These are phyloP conservation scores for Persicaria maculosa DNA, from an alignment of 148 eudicot species.

Conservation along the genomic window DNA sequence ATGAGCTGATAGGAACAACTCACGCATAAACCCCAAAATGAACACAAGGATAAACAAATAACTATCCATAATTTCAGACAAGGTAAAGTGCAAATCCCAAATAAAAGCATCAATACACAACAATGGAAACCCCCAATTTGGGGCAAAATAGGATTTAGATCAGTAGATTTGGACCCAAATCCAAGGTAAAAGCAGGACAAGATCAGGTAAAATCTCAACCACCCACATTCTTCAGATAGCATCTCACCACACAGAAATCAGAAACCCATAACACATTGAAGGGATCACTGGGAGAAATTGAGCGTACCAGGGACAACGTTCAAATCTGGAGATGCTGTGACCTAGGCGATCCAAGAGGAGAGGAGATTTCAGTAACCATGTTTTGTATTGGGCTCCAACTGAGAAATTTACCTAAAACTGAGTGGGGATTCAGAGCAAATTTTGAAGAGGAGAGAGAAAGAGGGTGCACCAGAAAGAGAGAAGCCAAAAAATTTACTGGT, in stretches of 20 bases:
- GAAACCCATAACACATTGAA: conserved; percentile 15
- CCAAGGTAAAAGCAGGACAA: conserved; percentile 17
- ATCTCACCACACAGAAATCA: conserved; percentile 17
- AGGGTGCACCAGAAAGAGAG: neutral
- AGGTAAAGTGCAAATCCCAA: conserved; percentile 10
- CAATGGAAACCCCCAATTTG: conserved; percentile 8
- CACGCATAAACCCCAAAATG: conserved; percentile 1
- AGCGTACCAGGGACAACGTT: conserved; percentile 23
- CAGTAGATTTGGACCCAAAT: conserved; percentile 31
- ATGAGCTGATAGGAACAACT: neutral
- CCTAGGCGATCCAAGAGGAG: conserved; percentile 27
- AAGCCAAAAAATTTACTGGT: conserved; percentile 13
- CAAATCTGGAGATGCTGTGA: conserved; percentile 27
- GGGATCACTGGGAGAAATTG: neutral
- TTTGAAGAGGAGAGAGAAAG: neutral
- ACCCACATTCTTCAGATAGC: conserved; percentile 30
- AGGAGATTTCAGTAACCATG: conserved; percentile 19
- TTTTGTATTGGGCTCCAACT: neutral
- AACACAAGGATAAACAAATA: neutral
- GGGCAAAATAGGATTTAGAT: conserved; percentile 7
- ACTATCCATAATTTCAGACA: neutral
- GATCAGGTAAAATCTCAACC: conserved; percentile 18
- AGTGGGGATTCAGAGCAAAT: neutral
- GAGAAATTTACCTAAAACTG: neutral
- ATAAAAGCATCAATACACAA: neutral